These are phyloP conservation scores for Podila epicladia DNA, from an alignment of 192 early-diverging fungal genomes.

Conservation along the genomic window DNA sequence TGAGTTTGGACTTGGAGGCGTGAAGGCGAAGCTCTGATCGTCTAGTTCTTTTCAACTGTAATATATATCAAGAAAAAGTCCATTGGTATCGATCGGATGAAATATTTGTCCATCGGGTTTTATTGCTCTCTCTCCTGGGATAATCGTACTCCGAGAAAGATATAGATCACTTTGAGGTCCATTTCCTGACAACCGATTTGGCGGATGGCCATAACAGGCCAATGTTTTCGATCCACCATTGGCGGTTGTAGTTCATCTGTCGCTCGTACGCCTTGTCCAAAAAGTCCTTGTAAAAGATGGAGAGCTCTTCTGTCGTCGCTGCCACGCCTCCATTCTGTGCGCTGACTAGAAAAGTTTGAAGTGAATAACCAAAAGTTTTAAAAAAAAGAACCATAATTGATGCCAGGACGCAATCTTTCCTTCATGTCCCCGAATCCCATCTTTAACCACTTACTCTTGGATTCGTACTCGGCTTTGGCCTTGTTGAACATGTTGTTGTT, in stretches of 20 bases:
- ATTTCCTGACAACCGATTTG: slow-evolving; percentile 54
- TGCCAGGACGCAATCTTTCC: background rate
- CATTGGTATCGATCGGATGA: background rate
- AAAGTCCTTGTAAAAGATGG: slow-evolving; percentile 69
- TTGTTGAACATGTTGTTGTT: slow-evolving; percentile 62
- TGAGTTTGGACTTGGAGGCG: slow-evolving; percentile 40
- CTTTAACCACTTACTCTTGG: slow-evolving; percentile 42
- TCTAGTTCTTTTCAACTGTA: background rate
- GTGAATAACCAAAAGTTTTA: too few relatives aligned
- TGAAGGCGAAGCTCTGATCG: slow-evolving; percentile 26
- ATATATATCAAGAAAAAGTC: background rate
- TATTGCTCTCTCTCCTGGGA: background rate
- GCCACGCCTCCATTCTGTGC: slow-evolving; percentile 50
- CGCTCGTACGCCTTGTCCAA: slow-evolving; percentile 63
- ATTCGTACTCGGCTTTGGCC: slow-evolving; percentile 62
- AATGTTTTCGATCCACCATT: slow-evolving; percentile 65
- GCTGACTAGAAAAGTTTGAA: slow-evolving; percentile 32
- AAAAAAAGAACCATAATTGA: too few relatives aligned
- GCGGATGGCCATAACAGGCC: slow-evolving; percentile 58
- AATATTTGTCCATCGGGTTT: background rate
- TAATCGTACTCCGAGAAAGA: too few relatives aligned
- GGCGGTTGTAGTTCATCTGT: slow-evolving; percentile 67
- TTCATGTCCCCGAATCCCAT: background rate
- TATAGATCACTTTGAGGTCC: slow-evolving; percentile 12
- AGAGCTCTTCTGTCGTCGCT: slow-evolving; percentile 61